phyloP scores from a whole-genome alignment of 2,329 filamentous ascomycete genomes.

The Penicillium paneum region DNA sequence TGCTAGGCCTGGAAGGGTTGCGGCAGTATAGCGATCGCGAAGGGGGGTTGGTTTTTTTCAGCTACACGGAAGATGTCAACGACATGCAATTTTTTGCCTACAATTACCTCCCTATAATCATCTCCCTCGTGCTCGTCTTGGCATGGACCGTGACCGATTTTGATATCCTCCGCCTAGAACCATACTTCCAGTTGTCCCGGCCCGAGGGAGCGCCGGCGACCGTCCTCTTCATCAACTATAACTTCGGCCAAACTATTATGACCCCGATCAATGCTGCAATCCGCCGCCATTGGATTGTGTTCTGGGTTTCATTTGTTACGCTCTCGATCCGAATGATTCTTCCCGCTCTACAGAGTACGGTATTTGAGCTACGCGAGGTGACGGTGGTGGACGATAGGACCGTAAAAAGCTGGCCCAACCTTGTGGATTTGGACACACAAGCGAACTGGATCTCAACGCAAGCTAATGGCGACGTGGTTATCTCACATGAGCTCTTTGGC shows the following conservation, averaged over 20 bases:
- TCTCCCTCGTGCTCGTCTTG: conserved; percentile 47
- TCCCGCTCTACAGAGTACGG: conserved; percentile 32
- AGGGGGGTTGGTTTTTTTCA: conserved; percentile 31
- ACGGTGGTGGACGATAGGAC: conserved; percentile 17
- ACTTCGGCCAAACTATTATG: conserved; percentile 36
- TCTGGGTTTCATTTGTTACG: conserved; percentile 33
- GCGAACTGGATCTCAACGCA: conserved; percentile 32
- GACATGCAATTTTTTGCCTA: conserved; percentile 31
- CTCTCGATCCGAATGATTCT: conserved; percentile 33
- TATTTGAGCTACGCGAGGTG: conserved; percentile 33
- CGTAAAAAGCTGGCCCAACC: conserved; percentile 30
- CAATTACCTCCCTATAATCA: conserved; percentile 44
- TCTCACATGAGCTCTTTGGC: conserved; percentile 16
- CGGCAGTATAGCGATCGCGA: conserved; percentile 30
- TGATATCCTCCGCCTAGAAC: conserved; percentile 50
- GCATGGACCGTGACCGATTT: conserved; percentile 51
- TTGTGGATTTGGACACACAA: conserved; percentile 29
- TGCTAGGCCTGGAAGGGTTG: conserved; percentile 28
- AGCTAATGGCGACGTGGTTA: conserved; percentile 24
- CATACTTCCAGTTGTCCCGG: conserved; percentile 44
- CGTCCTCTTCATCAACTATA: conserved; percentile 37
- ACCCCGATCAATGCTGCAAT: conserved; percentile 32
- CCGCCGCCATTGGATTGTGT: conserved; percentile 33
- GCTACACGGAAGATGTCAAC: conserved; percentile 30
- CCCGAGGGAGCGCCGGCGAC: conserved; percentile 33